These are phyloP conservation scores for Naganishia antarctica DNA, from an alignment of 768 basidiomycete genomes.

Conservation along the genomic window DNA sequence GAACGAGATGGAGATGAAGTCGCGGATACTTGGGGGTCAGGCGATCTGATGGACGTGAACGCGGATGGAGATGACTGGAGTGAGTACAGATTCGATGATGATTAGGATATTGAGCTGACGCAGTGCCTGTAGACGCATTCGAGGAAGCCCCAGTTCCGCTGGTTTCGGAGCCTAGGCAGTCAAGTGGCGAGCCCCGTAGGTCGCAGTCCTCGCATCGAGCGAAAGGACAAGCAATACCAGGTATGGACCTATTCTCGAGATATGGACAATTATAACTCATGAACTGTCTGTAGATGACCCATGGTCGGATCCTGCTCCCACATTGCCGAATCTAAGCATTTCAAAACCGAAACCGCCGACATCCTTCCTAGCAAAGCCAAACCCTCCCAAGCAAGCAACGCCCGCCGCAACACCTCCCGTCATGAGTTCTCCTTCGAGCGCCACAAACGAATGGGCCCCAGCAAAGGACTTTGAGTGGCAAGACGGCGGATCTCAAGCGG, in stretches of 20 bases:
- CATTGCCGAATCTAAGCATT: slow-evolving; percentile 2
- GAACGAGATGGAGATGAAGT: slow-evolving; percentile 56
- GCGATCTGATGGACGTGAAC: slow-evolving; percentile 87
- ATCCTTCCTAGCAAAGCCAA: neutral
- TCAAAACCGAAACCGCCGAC: slow-evolving; percentile 12
- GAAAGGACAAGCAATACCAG: neutral
- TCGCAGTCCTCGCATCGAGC: neutral
- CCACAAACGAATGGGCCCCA: neutral
- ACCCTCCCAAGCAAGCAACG: neutral
- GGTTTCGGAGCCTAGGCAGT: neutral
- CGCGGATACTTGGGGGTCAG: slow-evolving; percentile 63
- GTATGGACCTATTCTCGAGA: neutral
- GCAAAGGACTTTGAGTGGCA: slow-evolving; percentile 18
- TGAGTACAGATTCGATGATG: slow-evolving; percentile 51
- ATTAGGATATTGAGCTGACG: neutral
- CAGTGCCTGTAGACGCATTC: slow-evolving; percentile 60
- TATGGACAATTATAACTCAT: neutral
- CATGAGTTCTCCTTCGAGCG: neutral
- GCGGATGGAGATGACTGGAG: slow-evolving; percentile 95
- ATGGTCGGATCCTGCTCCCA: slow-evolving; percentile 14
- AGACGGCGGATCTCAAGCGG: neutral
- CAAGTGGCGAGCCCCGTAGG: neutral
- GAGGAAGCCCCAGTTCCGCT: slow-evolving; percentile 54
- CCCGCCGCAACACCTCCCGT: slow-evolving; percentile 1
- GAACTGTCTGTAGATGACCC: slow-evolving; percentile 1